Base-by-base conservation (phyloP, 2,329 filamentous ascomycete genomes). In the Alternaria burnsii region DNA sequence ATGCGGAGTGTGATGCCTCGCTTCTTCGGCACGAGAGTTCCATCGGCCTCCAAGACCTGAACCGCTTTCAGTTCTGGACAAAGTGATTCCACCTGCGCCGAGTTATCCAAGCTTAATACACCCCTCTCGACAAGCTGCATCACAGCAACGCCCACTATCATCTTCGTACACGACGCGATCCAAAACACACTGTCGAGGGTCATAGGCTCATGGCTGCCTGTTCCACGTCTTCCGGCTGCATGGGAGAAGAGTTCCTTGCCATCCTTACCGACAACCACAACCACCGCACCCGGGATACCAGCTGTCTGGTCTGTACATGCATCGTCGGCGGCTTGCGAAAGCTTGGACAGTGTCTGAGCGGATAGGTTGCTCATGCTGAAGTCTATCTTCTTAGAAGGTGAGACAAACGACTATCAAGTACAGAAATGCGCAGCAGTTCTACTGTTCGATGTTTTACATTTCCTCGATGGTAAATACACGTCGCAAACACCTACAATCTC, bases 81-180 rank as follows among this genome's bases (percentile, higher is more conserved):
- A 10, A 22, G 16, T 16, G 20, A 24, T 14, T 47, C 52, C 32
- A 38, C 28, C 24, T 50, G 32, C 20, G 28, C 51, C 24, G 57
- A 46, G 36, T 32, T 28, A 32, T 50, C 52, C 26, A 34, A 18
- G 30, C 14, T 28, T 5, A 41, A 24, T 12, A 18, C 41, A 41
- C 34, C 16, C 18, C 42, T 32, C 10, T 58, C 20, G 2, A 32
- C 43, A 22, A 51, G 51, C 34, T 55, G 52, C 57, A 55, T 55
- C 24, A 20, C 34, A 10, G 36, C 16, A 18, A 43, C 28, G n/a
- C 52, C 42, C 34, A 44, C 20, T 10, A 50, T 44, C 24, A 48
- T 22, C 24, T 55, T 54, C n/a, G 43, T 47, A 42, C 18, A 55
- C 44, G 57, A 55, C 20, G 36, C 28, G 18, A 55, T 55, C 16